Base-by-base conservation (phyloP, 345 rosid species). In the Gossypium ekmanianum region DNA sequence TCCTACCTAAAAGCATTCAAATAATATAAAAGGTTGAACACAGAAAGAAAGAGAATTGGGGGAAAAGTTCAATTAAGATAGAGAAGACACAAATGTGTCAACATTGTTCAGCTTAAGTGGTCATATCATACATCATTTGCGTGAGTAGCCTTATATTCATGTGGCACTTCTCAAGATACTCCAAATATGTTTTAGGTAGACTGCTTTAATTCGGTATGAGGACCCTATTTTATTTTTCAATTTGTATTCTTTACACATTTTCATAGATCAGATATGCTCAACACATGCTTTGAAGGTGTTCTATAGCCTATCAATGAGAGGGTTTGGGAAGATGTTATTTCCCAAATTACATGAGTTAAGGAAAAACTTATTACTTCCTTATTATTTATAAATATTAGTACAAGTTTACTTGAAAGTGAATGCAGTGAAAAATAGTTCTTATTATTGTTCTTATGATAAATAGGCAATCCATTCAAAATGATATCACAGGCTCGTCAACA, bases 1-100 rank as follows among this genome's bases (percentile, higher is more conserved):
- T 47, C 99, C 99, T 26, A 95, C 98, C 98, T 94, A 84, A 67
- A 81, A 71, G 50, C 20, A 47, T 54, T 41, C 27, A 78, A 68
- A 56, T 1, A 14, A 0, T 73, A 26, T 18, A 67, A 34, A 63
- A 67, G 75, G 63, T 41, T 29, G 17, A 26, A 48, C 50, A 58
- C 9, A 26, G 2, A 47, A 14, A 12, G 8, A 77, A 20, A 74
- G 26, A 74, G 66, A 20, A 75, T 50, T 51, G 47, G 76, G 52
- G 20, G 43, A 62, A 55, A 57, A 75, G 71, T 72, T 48, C 24
- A 50, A 55, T 66, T 22, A 43, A 72, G 24, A 44, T 59, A 24
- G 2, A 61, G 24, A 69, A 70, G 27, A 51, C 29, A 67, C 11
- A 67, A 68, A 68, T 26, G 73, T 16, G 12, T 26, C 24, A 8